Conservation (phyloP, 352 stramenopile species). For the Phytophthora citrophthora region DNA sequence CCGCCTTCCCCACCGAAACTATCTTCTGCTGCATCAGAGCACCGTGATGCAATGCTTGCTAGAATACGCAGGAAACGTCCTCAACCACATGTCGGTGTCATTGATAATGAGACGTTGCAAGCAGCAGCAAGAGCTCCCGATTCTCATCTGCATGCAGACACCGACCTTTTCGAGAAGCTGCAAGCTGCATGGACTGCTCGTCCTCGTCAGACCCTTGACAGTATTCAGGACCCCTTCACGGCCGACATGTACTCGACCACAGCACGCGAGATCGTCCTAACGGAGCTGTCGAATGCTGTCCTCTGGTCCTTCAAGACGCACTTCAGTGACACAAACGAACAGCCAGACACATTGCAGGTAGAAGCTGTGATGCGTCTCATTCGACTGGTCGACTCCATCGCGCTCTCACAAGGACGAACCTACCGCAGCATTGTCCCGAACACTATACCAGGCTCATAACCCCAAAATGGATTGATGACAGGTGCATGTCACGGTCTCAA, state of each 20-base stretch:
- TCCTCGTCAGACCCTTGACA: background rate
- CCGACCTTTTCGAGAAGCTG: slow-evolving; percentile 31
- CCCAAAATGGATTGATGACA: background rate
- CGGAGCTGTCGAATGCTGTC: slow-evolving; percentile 60
- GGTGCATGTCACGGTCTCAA: background rate
- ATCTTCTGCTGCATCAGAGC: slow-evolving; percentile 28
- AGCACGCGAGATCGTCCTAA: slow-evolving; percentile 51
- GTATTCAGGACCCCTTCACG: background rate
- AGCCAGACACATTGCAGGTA: slow-evolving; percentile 33
- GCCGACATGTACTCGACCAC: slow-evolving; percentile 35
- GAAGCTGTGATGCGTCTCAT: slow-evolving; percentile 50
- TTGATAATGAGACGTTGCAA: slow-evolving; percentile 21
- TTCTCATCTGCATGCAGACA: slow-evolving; percentile 8
- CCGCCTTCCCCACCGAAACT: slow-evolving; percentile 33
- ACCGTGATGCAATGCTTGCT: slow-evolving; percentile 54
- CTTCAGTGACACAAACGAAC: slow-evolving; percentile 43
- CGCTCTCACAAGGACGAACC: slow-evolving; percentile 32
- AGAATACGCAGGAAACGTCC: slow-evolving; percentile 39
- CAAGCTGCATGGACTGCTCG: slow-evolving; percentile 20
- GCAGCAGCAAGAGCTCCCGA: background rate
- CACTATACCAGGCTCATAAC: background rate
- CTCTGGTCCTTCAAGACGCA: slow-evolving; percentile 58
- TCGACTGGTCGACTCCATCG: slow-evolving; percentile 55
- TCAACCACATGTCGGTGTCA: slow-evolving; percentile 3
- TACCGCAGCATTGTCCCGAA: slow-evolving; percentile 38